Percentiles rank a stretch among this genome's conserved stretches.
Evolutionary conservation across 441 rosid species (phyloP).

Genomic region (Pelargonium citronellum): DNA sequence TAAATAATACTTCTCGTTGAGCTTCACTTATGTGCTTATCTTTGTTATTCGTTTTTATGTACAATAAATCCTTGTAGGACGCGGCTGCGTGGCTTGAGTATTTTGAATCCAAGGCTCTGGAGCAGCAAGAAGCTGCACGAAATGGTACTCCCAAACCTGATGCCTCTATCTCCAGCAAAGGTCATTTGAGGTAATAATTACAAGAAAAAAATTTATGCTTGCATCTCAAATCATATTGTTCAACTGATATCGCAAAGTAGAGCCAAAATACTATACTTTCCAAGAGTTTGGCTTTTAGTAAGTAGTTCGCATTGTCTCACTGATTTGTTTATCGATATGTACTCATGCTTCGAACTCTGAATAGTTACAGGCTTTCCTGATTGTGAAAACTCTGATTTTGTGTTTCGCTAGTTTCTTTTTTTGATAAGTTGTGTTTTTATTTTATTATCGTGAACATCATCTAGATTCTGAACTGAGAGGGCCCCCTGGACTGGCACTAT

Average conservation of each 20-base stretch:
- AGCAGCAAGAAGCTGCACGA: conserved; percentile 86
- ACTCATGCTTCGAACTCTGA: background rate
- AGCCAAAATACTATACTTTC: background rate
- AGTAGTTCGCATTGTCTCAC: conserved; percentile 3
- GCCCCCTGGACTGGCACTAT: background rate
- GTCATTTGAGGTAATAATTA: conserved; percentile 57
- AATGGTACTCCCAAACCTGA: conserved; percentile 80
- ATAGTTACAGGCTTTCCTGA: too few species aligned
- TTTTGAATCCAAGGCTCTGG: conserved; percentile 72
- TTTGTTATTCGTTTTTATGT: conserved; percentile 15
- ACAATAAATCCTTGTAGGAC: conserved; percentile 40
- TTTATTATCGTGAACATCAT: too few species aligned
- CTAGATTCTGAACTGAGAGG: background rate
- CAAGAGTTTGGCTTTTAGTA: conserved; percentile 11
- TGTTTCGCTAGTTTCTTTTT: too few species aligned
- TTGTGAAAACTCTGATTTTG: too few species aligned
- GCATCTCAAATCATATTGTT: background rate
- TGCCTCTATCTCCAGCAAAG: conserved; percentile 81
- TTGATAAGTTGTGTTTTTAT: too few species aligned
- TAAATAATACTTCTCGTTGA: conserved; percentile 13
- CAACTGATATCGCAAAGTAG: background rate
- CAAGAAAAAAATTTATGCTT: conserved; percentile 10
- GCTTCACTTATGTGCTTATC: conserved; percentile 8
- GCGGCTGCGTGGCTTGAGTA: conserved; percentile 88
- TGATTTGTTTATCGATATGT: background rate